Conservation (phyloP, 345 rosid species). For the Atalantia buxifolia region DNA sequence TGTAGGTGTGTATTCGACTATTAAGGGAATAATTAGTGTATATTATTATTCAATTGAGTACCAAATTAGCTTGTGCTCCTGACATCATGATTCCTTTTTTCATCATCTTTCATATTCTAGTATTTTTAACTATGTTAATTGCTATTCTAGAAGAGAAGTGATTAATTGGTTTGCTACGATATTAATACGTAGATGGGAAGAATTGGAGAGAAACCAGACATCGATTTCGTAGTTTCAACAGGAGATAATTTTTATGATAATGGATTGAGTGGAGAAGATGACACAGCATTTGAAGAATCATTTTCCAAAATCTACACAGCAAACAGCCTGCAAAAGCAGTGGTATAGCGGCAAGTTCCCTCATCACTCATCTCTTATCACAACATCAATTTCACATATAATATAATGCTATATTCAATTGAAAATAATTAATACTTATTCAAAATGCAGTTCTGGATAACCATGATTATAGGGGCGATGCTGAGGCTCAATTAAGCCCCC, state of each 20-base stretch:
- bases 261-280: slow-evolving; percentile 50
- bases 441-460: slow-evolving; percentile 5
- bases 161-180: too few relatives aligned
- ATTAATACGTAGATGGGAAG: slow-evolving; percentile 58
- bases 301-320: slow-evolving; percentile 66
- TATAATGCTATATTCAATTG: too few relatives aligned
- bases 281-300: slow-evolving; percentile 57
- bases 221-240: slow-evolving; percentile 79
- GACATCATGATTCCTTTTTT: too few relatives aligned
- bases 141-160: too few relatives aligned
- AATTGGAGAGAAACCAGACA: slow-evolving; percentile 50
- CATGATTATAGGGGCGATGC: slow-evolving; percentile 53
- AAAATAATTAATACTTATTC: too few relatives aligned
- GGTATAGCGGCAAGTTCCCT: slow-evolving; percentile 55
- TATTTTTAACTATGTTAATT: too few relatives aligned
- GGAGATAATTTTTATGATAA: slow-evolving; percentile 90
- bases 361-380: too few relatives aligned
- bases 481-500: slow-evolving; percentile 34
- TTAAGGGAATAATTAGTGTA: too few relatives aligned
- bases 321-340: slow-evolving; percentile 66
- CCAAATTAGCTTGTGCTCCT: too few relatives aligned
- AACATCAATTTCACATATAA: background rate
- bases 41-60: too few relatives aligned
- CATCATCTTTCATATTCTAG: too few relatives aligned
- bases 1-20: too few relatives aligned